Conservation (phyloP, 2,329 filamentous ascomycete genomes). For the Alternaria ventricosa region DNA sequence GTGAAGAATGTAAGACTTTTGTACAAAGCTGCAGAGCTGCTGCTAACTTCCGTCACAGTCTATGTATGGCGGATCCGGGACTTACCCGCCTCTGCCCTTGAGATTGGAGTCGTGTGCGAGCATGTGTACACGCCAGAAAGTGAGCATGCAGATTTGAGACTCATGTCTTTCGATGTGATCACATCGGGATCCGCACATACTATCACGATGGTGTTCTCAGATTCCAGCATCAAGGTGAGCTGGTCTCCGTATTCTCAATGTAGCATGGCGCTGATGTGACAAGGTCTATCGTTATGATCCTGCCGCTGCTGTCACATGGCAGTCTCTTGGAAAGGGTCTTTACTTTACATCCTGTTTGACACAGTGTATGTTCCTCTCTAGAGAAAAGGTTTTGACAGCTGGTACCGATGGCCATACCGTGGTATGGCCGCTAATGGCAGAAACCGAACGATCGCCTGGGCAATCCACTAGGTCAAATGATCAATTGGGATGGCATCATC, state of each 20-base stretch:
- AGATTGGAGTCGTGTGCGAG: slow-evolving; percentile 61
- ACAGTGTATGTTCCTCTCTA: slow-evolving; percentile 58
- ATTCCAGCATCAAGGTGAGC: slow-evolving; percentile 73
- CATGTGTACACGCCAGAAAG: slow-evolving; percentile 57
- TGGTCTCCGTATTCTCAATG: not conserved
- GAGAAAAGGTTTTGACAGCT: slow-evolving; percentile 64
- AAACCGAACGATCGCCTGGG: slow-evolving; percentile 10
- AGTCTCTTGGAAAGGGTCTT: slow-evolving; percentile 43
- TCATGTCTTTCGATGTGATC: slow-evolving; percentile 76
- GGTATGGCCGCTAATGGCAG: slow-evolving; percentile 59
- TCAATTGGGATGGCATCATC: slow-evolving; percentile 37
- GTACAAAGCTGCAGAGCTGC: not conserved
- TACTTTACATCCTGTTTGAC: slow-evolving; percentile 71
- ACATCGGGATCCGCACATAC: slow-evolving; percentile 52
- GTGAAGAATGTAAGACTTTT: slow-evolving; percentile 67
- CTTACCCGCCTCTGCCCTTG: slow-evolving; percentile 57
- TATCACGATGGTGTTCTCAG: slow-evolving; percentile 79
- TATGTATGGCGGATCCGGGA: slow-evolving; percentile 76
- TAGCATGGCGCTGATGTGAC: not conserved
- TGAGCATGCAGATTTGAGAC: slow-evolving; percentile 71
- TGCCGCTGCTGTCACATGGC: slow-evolving; percentile 39
- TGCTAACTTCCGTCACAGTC: slow-evolving; percentile 54
- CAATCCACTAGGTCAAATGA: slow-evolving; percentile 18
- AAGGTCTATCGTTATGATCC: slow-evolving; percentile 56
- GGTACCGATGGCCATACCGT: slow-evolving; percentile 82